A percentile compares a stretch with the other conserved stretches of the same genome.
phyloP scores from a whole-genome alignment of 768 basidiomycete genomes.

The Crucibulum laeve region DNA sequence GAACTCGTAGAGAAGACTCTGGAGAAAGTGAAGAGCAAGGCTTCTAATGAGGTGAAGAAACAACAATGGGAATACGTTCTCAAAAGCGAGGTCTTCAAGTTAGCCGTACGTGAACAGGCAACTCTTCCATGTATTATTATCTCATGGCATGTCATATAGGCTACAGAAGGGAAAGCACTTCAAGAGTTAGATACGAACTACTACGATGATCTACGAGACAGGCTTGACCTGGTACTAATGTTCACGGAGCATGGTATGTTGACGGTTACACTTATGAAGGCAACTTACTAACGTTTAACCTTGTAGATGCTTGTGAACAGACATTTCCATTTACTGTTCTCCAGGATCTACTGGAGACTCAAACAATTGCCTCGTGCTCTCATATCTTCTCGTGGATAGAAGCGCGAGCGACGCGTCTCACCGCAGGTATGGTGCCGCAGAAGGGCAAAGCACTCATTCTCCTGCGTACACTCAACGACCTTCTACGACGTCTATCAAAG shows the following conservation, averaged over 20 bases:
- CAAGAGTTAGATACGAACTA: conserved; percentile 49
- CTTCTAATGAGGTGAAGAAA: conserved; percentile 56
- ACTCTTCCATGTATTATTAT: background rate
- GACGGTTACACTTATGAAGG: background rate
- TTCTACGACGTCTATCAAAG: conserved; percentile 83
- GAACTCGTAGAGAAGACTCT: conserved; percentile 45
- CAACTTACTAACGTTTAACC: background rate
- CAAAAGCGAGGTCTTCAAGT: conserved; percentile 63
- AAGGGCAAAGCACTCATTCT: conserved; percentile 87
- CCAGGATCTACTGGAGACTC: conserved; percentile 80
- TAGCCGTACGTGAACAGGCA: conserved; percentile 51
- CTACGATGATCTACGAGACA: conserved; percentile 54
- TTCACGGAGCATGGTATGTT: conserved; percentile 73
- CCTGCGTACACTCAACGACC: conserved; percentile 81
- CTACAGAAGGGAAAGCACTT: conserved; percentile 63
- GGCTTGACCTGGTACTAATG: conserved; percentile 69
- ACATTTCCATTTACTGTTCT: conserved; percentile 70
- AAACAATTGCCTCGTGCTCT: conserved; percentile 82
- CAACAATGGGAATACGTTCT: conserved; percentile 74
- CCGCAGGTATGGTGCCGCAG: conserved; percentile 75
- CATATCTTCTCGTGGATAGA: conserved; percentile 90
- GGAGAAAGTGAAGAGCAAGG: conserved; percentile 31
- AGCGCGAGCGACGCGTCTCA: conserved; percentile 61
- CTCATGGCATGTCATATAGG: conserved; percentile 31
- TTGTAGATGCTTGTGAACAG: conserved; percentile 71